These are phyloP conservation scores for Ramaria rubella DNA, from an alignment of 768 basidiomycete genomes.

Conservation along the genomic window DNA sequence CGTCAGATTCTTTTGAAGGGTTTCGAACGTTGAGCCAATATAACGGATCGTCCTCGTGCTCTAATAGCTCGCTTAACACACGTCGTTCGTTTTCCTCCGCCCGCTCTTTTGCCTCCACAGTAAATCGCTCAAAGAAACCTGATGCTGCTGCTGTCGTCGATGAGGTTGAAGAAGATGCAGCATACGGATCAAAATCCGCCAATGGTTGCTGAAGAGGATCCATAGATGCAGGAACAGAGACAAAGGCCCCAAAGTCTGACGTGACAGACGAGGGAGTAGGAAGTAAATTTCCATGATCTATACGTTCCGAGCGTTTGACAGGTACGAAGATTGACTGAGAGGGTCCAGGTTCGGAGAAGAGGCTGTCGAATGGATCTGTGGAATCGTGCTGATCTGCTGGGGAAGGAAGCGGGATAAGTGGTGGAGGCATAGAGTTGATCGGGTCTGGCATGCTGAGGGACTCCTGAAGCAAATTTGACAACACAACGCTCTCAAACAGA, in stretches of 20 bases:
- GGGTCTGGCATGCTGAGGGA: not conserved
- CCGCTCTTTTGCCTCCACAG: slow-evolving; percentile 47
- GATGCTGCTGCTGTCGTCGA: slow-evolving; percentile 14
- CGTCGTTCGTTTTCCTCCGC: slow-evolving; percentile 44
- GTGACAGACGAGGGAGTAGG: slow-evolving; percentile 24
- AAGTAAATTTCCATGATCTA: not conserved
- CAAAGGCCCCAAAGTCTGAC: slow-evolving; percentile 58
- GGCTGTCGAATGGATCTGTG: slow-evolving; percentile 7
- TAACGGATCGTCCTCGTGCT: slow-evolving; percentile 65
- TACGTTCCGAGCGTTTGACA: not conserved
- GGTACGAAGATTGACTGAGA: not conserved
- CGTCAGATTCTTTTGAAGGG: not conserved
- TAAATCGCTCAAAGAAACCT: slow-evolving; percentile 57
- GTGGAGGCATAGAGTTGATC: not conserved
- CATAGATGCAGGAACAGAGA: slow-evolving; percentile 46
- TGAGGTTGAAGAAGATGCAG: slow-evolving; percentile 2
- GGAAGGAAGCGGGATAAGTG: slow-evolving; percentile 5
- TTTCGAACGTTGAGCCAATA: slow-evolving; percentile 39
- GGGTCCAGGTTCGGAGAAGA: not conserved
- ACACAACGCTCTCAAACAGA: not conserved
- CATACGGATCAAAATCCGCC: not conserved
- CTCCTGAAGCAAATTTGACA: not conserved
- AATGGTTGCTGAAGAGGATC: slow-evolving; percentile 37
- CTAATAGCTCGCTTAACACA: slow-evolving; percentile 57
- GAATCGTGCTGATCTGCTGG: not conserved